Base-by-base conservation (phyloP, 2,329 filamentous ascomycete genomes). In the Epichloe glyceriae region DNA sequence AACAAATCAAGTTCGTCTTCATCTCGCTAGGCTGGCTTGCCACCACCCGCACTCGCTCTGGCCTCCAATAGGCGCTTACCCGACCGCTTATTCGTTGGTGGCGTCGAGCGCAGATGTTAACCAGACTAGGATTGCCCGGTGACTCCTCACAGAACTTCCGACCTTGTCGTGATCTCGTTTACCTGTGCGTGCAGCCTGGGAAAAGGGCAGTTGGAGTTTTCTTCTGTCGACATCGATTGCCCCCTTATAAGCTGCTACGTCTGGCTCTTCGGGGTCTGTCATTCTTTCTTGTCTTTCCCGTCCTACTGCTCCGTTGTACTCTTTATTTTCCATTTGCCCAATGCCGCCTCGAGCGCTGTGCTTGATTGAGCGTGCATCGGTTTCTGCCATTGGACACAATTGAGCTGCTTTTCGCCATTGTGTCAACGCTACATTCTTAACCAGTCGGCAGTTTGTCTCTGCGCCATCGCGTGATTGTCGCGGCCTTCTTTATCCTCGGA, bases 131-230 rank as follows among this genome's bases (percentile, higher is more conserved):
- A 45, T 51, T 37, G 12, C 49, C 38, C 48, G 46, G 47, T 53
- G 49, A 53, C 53, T 55, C 53, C 43, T 52, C 53, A 7, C 38
- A n/a, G 17, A 22, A 22, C 12, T 15, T 22, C 15, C 17, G 43
- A 39, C 34, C 20, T 30, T 4, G 14, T 44, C 22, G 15, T 12
- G 20, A 20, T 33, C 26, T 48, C 8, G 4, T 30, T 8, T 30
- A 20, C 33, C 17, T 49, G 17, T 40, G 40, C 45, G 15, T 40
- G 35, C 45, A 41, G 44, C 12, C 49, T 41, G 48, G 39, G 17
- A 33, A 19, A 45, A 43, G 46, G 19, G 44, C 38, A 48, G 38
- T 20, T 40, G 33, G 30, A 42, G n/a, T 26, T 35, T 20, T 14
- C 30, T 51, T 43, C 46, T 44, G 38, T 47, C 19, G 44, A 15